Evolutionary conservation across 2,329 filamentous ascomycete species (phyloP), one percentile per base, ranked within the genome.

Genomic region (Alternaria sp.): DNA sequence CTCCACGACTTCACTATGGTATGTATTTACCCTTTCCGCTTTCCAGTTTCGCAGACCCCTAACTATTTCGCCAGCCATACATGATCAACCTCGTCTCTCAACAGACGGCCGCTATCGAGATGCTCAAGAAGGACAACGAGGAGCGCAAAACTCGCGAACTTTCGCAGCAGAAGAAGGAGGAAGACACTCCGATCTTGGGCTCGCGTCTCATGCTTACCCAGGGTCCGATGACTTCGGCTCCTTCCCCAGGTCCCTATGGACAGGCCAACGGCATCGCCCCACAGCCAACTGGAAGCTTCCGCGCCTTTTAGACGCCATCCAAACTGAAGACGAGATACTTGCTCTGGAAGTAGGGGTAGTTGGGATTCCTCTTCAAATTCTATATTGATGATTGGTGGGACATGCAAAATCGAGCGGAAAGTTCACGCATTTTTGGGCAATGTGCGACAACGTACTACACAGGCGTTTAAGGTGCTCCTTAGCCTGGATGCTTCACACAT

Each of bases 11-110:
- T 97, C 81, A 96, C 93, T 46, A 99, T 99, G 96, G 76, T 79
- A 75, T 62, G 76, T 70, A 10, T 34, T 4, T 3, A 21, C 17
- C 10, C 31, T 46, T 68, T 57, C 14, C 13, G 23, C 13, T 24
- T 3, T 39, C 11, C 14, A 17, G 28, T 36, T 11, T 17, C 21
- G 29, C 7, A 52, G 13, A 39, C 11, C 4, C 23, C 57, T 60
- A 28, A 71, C 51, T 24, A 17, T 23, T 36, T 31, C 6, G 21
- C 5, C 51, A 79, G 78, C 95, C 95, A 17, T 99, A 96, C 84
- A 96, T 99, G 92, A 98, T 99, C 86, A 99, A 98, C 83, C 90
- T 96, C 83, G 84, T 99, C 64, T 88, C 89, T 69, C 93, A 97
- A 79, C 93, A 98, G 81, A 93, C 92, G 37, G 88, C 90, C 67